Conservation (phyloP, 441 rosid species). For the Gossypium lobatum region DNA sequence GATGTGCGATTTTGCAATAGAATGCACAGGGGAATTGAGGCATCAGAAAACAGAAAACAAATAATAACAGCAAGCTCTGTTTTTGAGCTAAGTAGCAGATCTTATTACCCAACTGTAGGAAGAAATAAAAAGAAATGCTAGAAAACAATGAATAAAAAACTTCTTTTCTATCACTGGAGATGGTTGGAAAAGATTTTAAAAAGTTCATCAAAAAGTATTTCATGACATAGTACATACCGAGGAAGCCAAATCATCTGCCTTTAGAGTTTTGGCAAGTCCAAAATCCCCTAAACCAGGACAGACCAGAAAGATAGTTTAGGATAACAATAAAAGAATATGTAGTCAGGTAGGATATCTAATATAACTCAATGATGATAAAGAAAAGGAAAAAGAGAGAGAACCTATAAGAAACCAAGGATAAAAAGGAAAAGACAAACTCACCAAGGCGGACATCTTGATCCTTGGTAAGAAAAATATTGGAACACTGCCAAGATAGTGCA, state of each 20-base stretch:
- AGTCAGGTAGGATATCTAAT: conserved; percentile 11
- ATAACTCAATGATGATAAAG: background rate
- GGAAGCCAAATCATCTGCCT: conserved; percentile 93
- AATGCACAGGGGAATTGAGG: background rate
- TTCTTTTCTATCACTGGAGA: background rate
- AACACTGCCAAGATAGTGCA: conserved; percentile 54
- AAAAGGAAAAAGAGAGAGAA: conserved; percentile 8
- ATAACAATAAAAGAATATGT: background rate
- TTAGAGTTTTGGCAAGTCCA: conserved; percentile 91
- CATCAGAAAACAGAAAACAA: background rate
- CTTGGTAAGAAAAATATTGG: conserved; percentile 91
- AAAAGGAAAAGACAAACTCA: conserved; percentile 28
- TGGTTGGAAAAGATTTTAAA: background rate
- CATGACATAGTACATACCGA: conserved; percentile 47
- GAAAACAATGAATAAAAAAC: background rate
- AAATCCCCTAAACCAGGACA: conserved; percentile 66
- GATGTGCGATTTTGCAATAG: background rate
- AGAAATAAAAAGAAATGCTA: background rate
- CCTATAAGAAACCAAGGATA: background rate
- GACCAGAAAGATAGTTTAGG: conserved; percentile 16
- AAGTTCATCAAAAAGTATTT: background rate
- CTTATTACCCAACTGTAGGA: background rate
- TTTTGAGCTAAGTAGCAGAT: background rate
- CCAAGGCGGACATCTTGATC: conserved; percentile 95
- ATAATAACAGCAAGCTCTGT: background rate